Percentiles rank a stretch among this genome's conserved stretches.
Evolutionary conservation across 345 rosid genomes (phyloP).

Genomic region (Kandelia obovata): DNA sequence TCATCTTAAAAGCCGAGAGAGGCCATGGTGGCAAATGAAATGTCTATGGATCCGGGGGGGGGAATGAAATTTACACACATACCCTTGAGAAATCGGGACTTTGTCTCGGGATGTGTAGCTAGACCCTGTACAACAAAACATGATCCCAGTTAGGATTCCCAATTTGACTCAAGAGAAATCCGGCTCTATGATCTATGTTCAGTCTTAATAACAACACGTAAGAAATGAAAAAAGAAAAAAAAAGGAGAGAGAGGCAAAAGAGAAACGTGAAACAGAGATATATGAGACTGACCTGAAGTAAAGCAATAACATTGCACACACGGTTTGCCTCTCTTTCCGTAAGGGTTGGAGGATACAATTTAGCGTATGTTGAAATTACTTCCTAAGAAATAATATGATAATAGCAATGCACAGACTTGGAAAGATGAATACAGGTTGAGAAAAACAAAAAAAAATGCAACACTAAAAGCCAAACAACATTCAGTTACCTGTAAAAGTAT

Average conservation of each 20-base stretch:
- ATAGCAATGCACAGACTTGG: too few species aligned
- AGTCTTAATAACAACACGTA: not conserved
- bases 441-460: not conserved
- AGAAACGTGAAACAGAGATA: not conserved
- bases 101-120: conserved; percentile 56
- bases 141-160: not conserved
- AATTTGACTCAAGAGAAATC: too few species aligned
- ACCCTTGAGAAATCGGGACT: conserved; percentile 42
- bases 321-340: conserved; percentile 22
- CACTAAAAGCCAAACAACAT: not conserved
- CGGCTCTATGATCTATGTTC: not conserved
- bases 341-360: conserved; percentile 27
- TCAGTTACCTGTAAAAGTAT: conserved; percentile 41
- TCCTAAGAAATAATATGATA: conserved; percentile 35
- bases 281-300: conserved; percentile 48
- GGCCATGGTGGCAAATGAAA: not conserved
- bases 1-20: not conserved
- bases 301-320: conserved; percentile 48
- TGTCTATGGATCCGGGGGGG: not conserved
- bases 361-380: conserved; percentile 35
- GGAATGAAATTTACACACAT: conserved; percentile 3
- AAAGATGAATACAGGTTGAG: not conserved
- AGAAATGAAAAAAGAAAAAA: not conserved
- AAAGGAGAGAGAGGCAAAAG: not conserved
- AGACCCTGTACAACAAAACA: conserved; percentile 34